These are phyloP conservation scores for Pyronema omphalodes DNA, from an alignment of 495 filamentous ascomycete species.

Conservation along the genomic window DNA sequence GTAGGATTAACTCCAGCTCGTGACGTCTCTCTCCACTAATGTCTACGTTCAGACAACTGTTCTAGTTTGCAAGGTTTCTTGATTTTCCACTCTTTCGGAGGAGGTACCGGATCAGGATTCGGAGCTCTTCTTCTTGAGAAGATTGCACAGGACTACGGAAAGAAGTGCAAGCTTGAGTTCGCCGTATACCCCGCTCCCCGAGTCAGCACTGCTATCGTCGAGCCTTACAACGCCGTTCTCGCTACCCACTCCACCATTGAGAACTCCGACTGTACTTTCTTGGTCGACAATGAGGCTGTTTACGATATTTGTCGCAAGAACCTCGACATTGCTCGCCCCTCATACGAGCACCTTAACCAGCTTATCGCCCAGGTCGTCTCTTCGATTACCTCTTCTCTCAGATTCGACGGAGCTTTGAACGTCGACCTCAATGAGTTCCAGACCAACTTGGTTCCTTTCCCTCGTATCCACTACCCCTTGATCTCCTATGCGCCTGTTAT, in stretches of 20 bases:
- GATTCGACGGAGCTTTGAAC: constrained; percentile 97
- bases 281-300: constrained; percentile 99
- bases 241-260: constrained; percentile 98
- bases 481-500: constrained; percentile 91
- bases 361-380: constrained; percentile 98
- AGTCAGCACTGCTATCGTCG: constrained; percentile 90
- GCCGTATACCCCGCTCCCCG: constrained; percentile 95
- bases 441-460: constrained; percentile 97
- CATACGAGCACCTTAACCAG: constrained; percentile 96
- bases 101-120: constrained; percentile 95
- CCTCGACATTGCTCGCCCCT: constrained; percentile 87
- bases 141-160: constrained; percentile 92
- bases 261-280: constrained; percentile 98
- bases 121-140: constrained; percentile 96
- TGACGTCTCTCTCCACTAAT: background rate
- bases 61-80: constrained; percentile 95
- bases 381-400: constrained; percentile 94
- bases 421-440: constrained; percentile 99
- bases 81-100: constrained; percentile 98
- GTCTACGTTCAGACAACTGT: constrained; percentile 50
- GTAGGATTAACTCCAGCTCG: constrained; percentile 4
- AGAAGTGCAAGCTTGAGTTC: constrained; percentile 99
- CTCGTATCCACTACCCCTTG: constrained; percentile 97
- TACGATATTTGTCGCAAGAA: constrained; percentile 98
- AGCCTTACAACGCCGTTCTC: constrained; percentile 98